Percentiles rank a stretch among this genome's conserved stretches.
Evolutionary conservation across 2,329 filamentous ascomycete species (phyloP).

Genomic region (Aureobasidium sp.): DNA sequence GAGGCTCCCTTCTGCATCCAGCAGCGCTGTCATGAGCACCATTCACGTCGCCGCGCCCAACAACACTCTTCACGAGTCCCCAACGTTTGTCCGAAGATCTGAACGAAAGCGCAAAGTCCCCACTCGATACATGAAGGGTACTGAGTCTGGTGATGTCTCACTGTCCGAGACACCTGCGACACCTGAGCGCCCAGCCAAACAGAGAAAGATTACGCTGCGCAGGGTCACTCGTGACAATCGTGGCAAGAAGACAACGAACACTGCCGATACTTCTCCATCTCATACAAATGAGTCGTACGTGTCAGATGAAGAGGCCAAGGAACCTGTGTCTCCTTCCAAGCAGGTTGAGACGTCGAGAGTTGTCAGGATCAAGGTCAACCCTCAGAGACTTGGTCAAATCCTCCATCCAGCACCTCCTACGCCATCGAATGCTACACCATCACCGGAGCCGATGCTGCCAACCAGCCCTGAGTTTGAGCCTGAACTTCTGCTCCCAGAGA

Average conservation of each 20-base stretch:
- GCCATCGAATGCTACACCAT: neutral
- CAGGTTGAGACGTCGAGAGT: neutral
- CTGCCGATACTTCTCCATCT: neutral
- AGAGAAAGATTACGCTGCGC: neutral
- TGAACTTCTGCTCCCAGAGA: neutral
- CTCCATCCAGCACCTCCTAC: neutral
- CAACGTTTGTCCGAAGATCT: neutral
- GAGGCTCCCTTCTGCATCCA: neutral
- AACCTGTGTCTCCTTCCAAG: neutral
- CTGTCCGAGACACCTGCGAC: neutral
- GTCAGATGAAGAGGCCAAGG: neutral
- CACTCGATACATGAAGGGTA: no score
- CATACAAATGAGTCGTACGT: neutral
- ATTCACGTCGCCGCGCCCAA: neutral
- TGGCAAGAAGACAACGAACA: neutral
- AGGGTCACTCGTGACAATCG: neutral
- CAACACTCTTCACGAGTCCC: neutral
- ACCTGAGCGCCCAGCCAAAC: neutral
- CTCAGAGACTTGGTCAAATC: neutral
- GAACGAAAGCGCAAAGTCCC: constrained; percentile 1
- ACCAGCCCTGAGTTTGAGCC: neutral
- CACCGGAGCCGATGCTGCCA: neutral
- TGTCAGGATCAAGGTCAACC: neutral
- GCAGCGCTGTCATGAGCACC: neutral
- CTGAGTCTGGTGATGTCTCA: neutral